These are phyloP conservation scores for Discostella stelligeroides DNA, from an alignment of 108 stramenopile species.

Conservation along the genomic window DNA sequence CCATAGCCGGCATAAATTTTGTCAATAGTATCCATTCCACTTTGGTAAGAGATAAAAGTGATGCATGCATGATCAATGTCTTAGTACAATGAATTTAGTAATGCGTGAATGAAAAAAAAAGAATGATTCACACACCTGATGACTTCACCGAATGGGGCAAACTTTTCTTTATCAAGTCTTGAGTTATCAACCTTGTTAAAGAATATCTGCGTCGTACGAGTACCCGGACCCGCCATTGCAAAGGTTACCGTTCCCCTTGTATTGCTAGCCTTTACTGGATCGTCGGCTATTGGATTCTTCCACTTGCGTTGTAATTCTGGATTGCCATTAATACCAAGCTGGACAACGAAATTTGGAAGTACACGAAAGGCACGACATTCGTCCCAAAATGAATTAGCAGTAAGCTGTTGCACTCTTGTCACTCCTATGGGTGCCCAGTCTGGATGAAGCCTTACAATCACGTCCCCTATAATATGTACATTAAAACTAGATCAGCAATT, in stretches of 20 bases:
- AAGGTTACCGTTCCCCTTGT: constrained; percentile 78
- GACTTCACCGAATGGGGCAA: constrained; percentile 83
- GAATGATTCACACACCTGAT: constrained; percentile 27
- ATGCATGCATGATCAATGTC: no score
- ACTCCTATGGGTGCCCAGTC: constrained; percentile 84
- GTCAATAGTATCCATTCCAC: constrained; percentile 83
- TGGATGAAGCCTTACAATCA: constrained; percentile 60
- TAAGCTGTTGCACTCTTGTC: constrained; percentile 62
- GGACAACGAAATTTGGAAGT: constrained; percentile 76
- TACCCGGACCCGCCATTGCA: constrained; percentile 82
- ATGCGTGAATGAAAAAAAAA: no score
- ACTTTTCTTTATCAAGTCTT: constrained; percentile 82
- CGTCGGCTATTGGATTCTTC: constrained; percentile 64
- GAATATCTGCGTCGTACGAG: constrained; percentile 89
- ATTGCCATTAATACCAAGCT: constrained; percentile 83
- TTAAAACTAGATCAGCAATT: no score
- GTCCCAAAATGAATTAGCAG: constrained; percentile 49
- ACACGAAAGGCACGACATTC: constrained; percentile 78
- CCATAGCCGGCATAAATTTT: constrained; percentile 71
- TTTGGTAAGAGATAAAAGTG: not conserved
- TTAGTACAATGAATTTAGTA: no score
- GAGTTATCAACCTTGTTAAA: constrained; percentile 83
- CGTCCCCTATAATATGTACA: not conserved
- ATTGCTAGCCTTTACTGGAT: constrained; percentile 82
- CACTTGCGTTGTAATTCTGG: constrained; percentile 57